These are phyloP conservation scores for Exophiala lecanii-corni DNA, from an alignment of 2,329 filamentous ascomycete species.

Conservation along the genomic window DNA sequence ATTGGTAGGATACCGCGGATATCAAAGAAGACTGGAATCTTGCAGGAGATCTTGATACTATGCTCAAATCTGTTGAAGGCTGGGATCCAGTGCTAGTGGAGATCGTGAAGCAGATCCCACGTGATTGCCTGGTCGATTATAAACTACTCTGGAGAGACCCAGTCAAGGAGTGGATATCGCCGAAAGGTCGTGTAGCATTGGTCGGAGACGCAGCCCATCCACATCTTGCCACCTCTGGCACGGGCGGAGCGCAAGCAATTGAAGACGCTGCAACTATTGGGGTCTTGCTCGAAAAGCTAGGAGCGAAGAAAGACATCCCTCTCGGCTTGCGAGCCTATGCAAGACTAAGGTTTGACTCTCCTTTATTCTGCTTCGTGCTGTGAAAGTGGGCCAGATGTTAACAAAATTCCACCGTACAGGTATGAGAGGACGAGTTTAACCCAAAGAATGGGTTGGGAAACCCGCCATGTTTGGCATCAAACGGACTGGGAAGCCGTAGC, in stretches of 20 bases:
- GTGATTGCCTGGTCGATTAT: slow-evolving; percentile 8
- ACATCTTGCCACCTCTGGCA: slow-evolving; percentile 44
- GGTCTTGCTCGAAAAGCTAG: slow-evolving; percentile 34
- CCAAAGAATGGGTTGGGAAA: slow-evolving; percentile 21
- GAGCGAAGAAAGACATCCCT: slow-evolving; percentile 44
- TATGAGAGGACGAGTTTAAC: slow-evolving; percentile 15
- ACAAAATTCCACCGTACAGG: too few species aligned
- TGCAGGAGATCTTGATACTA: slow-evolving; percentile 44
- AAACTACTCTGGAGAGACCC: slow-evolving; percentile 18
- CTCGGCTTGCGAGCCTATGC: too few species aligned
- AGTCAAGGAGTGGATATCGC: slow-evolving; percentile 32
- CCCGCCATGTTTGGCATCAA: slow-evolving; percentile 13
- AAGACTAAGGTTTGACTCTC: too few species aligned
- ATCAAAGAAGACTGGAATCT: slow-evolving; percentile 48
- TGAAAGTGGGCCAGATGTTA: too few species aligned
- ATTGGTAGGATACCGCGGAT: too few species aligned
- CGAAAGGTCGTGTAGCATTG: slow-evolving; percentile 39
- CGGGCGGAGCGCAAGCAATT: slow-evolving; percentile 47
- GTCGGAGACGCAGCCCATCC: slow-evolving; percentile 50
- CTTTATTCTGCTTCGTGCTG: too few species aligned
- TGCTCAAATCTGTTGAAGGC: slow-evolving; percentile 45
- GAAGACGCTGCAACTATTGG: slow-evolving; percentile 48
- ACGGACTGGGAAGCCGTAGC: slow-evolving; percentile 10
- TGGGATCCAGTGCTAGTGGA: slow-evolving; percentile 40
- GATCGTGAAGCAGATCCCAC: slow-evolving; percentile 19